phyloP scores from a whole-genome alignment of 1,139 yeast species.

The Saccharomyces hybrid region DNA sequence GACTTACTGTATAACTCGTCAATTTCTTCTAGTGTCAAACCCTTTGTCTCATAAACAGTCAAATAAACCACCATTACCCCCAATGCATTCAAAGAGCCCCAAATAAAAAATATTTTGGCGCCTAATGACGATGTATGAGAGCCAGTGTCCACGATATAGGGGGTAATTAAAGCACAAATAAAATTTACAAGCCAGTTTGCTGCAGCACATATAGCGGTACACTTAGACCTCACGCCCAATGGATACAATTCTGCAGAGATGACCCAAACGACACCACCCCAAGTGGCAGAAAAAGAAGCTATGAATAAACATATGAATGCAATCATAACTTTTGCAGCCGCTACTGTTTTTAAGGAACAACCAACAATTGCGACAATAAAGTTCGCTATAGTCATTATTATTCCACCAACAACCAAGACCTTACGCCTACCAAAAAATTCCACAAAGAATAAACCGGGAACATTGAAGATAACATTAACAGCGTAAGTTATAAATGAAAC shows the following conservation, averaged over 20 bases:
- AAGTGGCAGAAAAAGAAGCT: slow-evolving; percentile 73
- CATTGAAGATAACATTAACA: slow-evolving; percentile 60
- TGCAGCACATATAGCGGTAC: slow-evolving; percentile 70
- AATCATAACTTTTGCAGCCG: slow-evolving; percentile 67
- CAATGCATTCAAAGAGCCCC: slow-evolving; percentile 64
- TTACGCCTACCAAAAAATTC: slow-evolving; percentile 64
- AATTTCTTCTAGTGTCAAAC: slow-evolving; percentile 66
- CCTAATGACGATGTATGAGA: slow-evolving; percentile 59
- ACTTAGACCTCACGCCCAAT: slow-evolving; percentile 69
- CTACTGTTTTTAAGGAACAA: slow-evolving; percentile 40
- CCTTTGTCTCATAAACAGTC: slow-evolving; percentile 68
- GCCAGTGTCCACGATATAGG: slow-evolving; percentile 60
- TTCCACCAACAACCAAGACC: slow-evolving; percentile 54
- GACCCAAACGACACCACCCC: slow-evolving; percentile 86
- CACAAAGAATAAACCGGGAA: slow-evolving; percentile 64
- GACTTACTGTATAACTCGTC: slow-evolving; percentile 54
- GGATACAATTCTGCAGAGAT: slow-evolving; percentile 77
- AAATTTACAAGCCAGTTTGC: slow-evolving; percentile 80
- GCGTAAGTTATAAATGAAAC: slow-evolving; percentile 67
- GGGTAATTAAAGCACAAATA: slow-evolving; percentile 68
- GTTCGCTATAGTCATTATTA: slow-evolving; percentile 57
- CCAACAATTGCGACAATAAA: slow-evolving; percentile 64
- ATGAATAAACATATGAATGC: slow-evolving; percentile 73
- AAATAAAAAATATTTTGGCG: slow-evolving; percentile 61
- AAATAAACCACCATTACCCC: slow-evolving; percentile 54